Base-by-base conservation (phyloP, 2,329 filamentous ascomycete genomes). In the Berkeleyomyces basicola region DNA sequence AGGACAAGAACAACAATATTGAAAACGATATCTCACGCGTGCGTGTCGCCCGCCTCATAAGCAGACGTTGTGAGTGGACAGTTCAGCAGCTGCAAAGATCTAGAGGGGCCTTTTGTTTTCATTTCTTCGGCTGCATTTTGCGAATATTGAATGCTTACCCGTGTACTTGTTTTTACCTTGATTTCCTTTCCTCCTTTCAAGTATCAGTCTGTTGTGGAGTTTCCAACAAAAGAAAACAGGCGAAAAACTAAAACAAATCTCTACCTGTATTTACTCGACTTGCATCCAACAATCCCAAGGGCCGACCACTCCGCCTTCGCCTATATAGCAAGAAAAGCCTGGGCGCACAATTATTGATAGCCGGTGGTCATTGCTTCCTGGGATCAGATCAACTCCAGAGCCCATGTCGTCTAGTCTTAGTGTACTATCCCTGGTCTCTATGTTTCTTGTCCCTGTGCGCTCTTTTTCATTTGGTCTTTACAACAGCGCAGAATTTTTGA, bases 321-420 rank as follows among this genome's bases (percentile, higher is more conserved):
- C 51, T 37, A 55, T 55, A 55, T 55, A 14, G 36, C 51, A 55
- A 55, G 51, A 55, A 55, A 55, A 55, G 51, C 51, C 51, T 55
- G 51, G 51, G 37, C 33, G 10, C 51, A 55, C n/a, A 55, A 55
- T 55, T 39, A 55, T 55, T 55, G 58, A 16, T 59, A 59, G 44
- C 33, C 31, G 42, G 31, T 47, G 43, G 58, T 11, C 58, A 59
- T 59, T 59, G 58, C 58, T 59, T 46, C 58, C 36, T 14, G 58
- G 40, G 42, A 44, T 59, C 42, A 44, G 58, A 59, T 59, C 58
- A 46, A 10, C n/a, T 2, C n/a, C 7, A 16, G 39, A 36, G 33
- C 58, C 14, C 58, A 59, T 59, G 58, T 59, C 42, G 31, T 59
- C 58, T 59, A 46, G 42, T 59, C 58, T 59, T 59, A 11, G 46